Evolutionary conservation across 2,329 filamentous ascomycete species (phyloP).

Genomic region (Metarhizium rileyi): DNA sequence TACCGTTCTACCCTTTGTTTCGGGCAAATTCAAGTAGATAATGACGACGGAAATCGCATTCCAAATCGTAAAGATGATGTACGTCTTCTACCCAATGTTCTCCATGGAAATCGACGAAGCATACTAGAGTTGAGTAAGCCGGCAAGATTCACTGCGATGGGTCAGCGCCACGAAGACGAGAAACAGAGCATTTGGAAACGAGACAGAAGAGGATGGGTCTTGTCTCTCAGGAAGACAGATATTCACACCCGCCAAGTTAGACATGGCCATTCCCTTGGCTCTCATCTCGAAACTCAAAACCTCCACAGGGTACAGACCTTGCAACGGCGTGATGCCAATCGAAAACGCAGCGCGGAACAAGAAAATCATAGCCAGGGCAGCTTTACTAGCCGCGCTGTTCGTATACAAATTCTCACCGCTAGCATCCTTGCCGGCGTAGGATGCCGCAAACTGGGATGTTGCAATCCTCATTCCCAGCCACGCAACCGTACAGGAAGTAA

Average conservation of each 20-base stretch:
- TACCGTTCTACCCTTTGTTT: slow-evolving; percentile 32
- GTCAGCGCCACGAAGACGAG: background rate
- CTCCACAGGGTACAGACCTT: slow-evolving; percentile 38
- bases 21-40: slow-evolving; percentile 18
- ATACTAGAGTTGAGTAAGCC: slow-evolving; percentile 36
- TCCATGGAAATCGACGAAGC: slow-evolving; percentile 37
- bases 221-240: background rate
- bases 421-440: slow-evolving; percentile 18
- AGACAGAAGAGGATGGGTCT: background rate
- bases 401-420: slow-evolving; percentile 14
- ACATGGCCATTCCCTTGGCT: slow-evolving; percentile 44
- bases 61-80: slow-evolving; percentile 35
- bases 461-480: slow-evolving; percentile 42
- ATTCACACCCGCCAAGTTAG: slow-evolving; percentile 19
- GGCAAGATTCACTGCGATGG: slow-evolving; percentile 20
- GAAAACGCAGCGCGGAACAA: slow-evolving; percentile 44
- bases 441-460: slow-evolving; percentile 26
- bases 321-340: slow-evolving; percentile 26
- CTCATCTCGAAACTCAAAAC: slow-evolving; percentile 41
- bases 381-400: slow-evolving; percentile 32
- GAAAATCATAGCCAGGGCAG: slow-evolving; percentile 42
- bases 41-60: slow-evolving; percentile 21
- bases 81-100: slow-evolving; percentile 41
- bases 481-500: slow-evolving; percentile 36
- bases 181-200: slow-evolving; percentile 17